Percentiles rank a stretch among this genome's conserved stretches.
Evolutionary conservation across 2,329 filamentous ascomycete species (phyloP).

Genomic region (Clarireedia paspali): DNA sequence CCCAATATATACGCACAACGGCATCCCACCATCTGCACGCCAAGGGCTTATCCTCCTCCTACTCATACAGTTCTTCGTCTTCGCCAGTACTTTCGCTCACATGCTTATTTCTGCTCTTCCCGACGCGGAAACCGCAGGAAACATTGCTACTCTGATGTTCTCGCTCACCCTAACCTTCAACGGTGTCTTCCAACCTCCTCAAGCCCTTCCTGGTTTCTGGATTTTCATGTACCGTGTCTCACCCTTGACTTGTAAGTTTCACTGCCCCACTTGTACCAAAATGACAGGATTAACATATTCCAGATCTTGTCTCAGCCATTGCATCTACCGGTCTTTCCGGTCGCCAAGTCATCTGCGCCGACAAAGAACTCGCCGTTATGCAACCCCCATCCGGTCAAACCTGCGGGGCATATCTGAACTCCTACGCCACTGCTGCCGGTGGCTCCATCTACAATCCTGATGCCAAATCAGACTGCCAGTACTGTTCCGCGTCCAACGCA

Average conservation of each 20-base stretch:
- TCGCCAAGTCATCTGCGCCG: constrained; percentile 55
- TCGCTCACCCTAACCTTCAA: constrained; percentile 68
- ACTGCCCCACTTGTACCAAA: neutral
- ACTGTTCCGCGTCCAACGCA: constrained; percentile 46
- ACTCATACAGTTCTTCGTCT: constrained; percentile 67
- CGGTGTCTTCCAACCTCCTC: constrained; percentile 61
- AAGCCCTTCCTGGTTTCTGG: constrained; percentile 66
- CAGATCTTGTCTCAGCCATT: constrained; percentile 66
- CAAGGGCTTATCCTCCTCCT: constrained; percentile 66
- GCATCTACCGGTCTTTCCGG: constrained; percentile 63
- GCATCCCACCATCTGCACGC: constrained; percentile 22
- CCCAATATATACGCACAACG: constrained; percentile 59
- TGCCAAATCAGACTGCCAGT: constrained; percentile 46
- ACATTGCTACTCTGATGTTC: constrained; percentile 71
- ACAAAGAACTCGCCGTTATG: constrained; percentile 62
- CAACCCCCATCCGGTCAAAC: constrained; percentile 47
- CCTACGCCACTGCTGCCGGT: constrained; percentile 40
- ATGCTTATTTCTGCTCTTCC: constrained; percentile 72
- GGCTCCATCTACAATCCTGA: constrained; percentile 46
- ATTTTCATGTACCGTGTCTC: constrained; percentile 79
- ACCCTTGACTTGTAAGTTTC: constrained; percentile 28
- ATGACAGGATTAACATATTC: constrained; percentile 32
- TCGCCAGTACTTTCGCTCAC: constrained; percentile 76
- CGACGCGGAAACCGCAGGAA: constrained; percentile 67
- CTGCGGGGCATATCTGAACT: constrained; percentile 51